Conservation (phyloP, 106 monocot species). For the Cymbidium sinense region DNA sequence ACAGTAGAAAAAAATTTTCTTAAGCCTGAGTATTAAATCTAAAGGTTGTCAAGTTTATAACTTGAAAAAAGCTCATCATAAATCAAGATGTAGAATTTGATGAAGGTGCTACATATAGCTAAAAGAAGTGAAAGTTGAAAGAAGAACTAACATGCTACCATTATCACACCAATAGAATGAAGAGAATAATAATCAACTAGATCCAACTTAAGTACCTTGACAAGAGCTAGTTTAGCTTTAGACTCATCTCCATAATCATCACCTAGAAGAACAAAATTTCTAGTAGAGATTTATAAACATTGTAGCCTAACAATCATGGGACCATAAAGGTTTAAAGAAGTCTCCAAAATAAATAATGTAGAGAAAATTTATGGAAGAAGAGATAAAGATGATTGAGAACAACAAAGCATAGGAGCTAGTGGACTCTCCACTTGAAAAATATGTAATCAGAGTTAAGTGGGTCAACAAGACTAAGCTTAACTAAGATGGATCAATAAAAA, state of each 20-base stretch:
- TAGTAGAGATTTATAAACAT: not conserved
- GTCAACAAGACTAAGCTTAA: not conserved
- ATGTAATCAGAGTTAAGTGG: no score
- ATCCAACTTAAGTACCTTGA: not conserved
- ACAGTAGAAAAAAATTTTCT: not conserved
- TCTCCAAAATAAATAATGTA: not conserved
- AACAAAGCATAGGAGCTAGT: not conserved
- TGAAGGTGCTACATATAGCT: not conserved
- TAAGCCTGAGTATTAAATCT: no score
- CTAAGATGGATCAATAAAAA: not conserved
- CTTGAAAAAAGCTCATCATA: not conserved
- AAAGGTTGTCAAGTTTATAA: not conserved
- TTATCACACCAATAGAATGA: not conserved
- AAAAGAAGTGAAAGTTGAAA: not conserved
- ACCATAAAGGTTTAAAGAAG: not conserved
- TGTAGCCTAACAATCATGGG: not conserved
- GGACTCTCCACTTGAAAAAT: no score
- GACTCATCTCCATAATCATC: not conserved
- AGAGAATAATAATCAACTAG: not conserved
- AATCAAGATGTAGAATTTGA: not conserved
- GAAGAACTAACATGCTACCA: not conserved
- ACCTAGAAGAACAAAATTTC: not conserved
- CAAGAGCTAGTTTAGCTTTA: not conserved
- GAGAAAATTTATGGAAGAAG: not conserved
- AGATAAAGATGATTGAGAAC: not conserved